Evolutionary conservation across 2,329 filamentous ascomycete species (phyloP).

Genomic region (Sclerotinia spermophila): DNA sequence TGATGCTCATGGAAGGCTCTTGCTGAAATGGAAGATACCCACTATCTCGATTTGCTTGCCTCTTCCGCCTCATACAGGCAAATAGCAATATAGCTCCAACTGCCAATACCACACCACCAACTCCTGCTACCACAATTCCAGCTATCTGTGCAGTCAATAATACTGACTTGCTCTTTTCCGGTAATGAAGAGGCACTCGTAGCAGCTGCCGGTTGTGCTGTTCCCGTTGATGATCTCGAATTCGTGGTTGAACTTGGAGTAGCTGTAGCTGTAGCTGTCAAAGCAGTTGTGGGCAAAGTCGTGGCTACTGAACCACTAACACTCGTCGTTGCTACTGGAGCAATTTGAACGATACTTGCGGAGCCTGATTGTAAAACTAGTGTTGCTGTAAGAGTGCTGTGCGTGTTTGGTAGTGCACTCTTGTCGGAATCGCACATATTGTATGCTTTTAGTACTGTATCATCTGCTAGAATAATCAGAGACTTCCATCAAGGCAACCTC

Average conservation of each 20-base stretch:
- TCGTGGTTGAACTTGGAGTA: slow-evolving; percentile 21
- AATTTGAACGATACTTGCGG: slow-evolving; percentile 38
- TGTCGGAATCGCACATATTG: slow-evolving; percentile 53
- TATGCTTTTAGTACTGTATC: slow-evolving; percentile 50
- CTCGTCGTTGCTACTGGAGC: slow-evolving; percentile 26
- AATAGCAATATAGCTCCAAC: slow-evolving; percentile 44
- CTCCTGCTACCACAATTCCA: slow-evolving; percentile 55
- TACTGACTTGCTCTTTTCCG: slow-evolving; percentile 20
- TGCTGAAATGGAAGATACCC: slow-evolving; percentile 36
- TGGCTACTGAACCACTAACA: slow-evolving; percentile 22
- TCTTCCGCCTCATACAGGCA: slow-evolving; percentile 37
- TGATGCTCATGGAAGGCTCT: slow-evolving; percentile 28
- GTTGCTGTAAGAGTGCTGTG: slow-evolving; percentile 58
- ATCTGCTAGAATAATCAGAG: slow-evolving; percentile 34
- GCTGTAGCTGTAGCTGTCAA: slow-evolving; percentile 18
- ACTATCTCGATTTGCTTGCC: slow-evolving; percentile 32
- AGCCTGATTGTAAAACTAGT: slow-evolving; percentile 43
- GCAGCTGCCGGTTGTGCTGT: slow-evolving; percentile 21
- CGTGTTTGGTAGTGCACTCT: slow-evolving; percentile 52
- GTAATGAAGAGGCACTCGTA: slow-evolving; percentile 5
- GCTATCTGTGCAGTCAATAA: slow-evolving; percentile 45
- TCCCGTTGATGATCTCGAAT: slow-evolving; percentile 17
- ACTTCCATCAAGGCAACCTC: not conserved
- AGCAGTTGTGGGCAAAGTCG: slow-evolving; percentile 19
- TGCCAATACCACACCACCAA: slow-evolving; percentile 48